Evolutionary conservation across 2,329 filamentous ascomycete genomes (phyloP).

Genomic region (Madurella fahalii): DNA sequence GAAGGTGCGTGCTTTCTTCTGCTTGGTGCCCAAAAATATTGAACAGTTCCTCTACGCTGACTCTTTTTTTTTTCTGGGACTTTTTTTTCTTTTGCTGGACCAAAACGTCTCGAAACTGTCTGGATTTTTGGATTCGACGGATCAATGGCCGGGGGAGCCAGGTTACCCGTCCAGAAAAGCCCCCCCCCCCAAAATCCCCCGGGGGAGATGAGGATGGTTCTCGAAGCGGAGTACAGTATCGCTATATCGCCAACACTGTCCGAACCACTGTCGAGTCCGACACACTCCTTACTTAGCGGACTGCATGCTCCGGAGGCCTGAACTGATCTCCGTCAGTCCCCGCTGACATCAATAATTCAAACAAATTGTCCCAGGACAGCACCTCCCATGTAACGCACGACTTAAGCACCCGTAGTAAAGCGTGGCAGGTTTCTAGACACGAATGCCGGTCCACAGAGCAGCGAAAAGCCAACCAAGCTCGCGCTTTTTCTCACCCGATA

Average conservation of each 20-base stretch:
- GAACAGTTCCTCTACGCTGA: too few species aligned
- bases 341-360: too few species aligned
- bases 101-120: constrained; percentile 29
- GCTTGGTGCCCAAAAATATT: constrained; percentile 1
- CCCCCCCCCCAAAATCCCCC: too few species aligned
- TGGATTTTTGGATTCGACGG: constrained; percentile 23
- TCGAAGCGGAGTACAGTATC: background rate
- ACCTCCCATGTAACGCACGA: too few species aligned
- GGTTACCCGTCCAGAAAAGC: constrained; percentile 2
- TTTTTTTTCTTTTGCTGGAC: constrained; percentile 3
- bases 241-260: background rate
- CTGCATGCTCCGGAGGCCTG: background rate
- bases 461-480: background rate
- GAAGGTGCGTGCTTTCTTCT: background rate
- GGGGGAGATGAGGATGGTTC: background rate
- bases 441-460: background rate
- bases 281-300: background rate
- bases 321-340: background rate
- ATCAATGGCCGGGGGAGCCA: constrained; percentile 11
- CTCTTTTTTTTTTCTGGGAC: constrained; percentile 1
- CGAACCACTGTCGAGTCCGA: background rate
- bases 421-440: background rate
- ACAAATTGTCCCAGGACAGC: too few species aligned
- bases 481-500: background rate
- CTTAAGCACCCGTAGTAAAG: too few species aligned